These are phyloP conservation scores for Naganishia antarctica DNA, from an alignment of 768 basidiomycete genomes.

Conservation along the genomic window DNA sequence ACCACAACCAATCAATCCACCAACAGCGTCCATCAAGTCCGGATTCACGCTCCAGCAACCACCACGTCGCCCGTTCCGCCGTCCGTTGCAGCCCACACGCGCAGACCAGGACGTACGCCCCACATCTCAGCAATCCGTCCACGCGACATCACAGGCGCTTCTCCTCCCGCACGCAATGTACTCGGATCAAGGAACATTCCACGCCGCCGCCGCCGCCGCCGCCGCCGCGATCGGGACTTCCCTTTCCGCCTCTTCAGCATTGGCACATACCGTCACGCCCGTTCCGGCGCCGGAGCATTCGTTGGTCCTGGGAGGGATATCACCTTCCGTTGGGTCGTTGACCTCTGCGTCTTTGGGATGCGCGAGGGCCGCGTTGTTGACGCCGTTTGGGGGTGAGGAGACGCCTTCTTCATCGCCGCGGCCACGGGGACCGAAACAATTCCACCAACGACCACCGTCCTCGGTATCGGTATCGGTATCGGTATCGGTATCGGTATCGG, in stretches of 20 bases:
- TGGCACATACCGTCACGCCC: too few relatives aligned
- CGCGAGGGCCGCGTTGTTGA: background rate
- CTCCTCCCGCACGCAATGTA: background rate
- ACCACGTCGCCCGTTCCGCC: background rate
- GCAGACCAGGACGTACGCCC: background rate
- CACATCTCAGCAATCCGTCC: background rate
- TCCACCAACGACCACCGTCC: too few relatives aligned
- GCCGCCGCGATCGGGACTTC: background rate
- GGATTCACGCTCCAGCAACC: conserved; percentile 7
- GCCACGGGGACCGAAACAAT: too few relatives aligned
- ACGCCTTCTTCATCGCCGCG: too few relatives aligned
- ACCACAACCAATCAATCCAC: background rate
- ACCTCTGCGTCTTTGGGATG: background rate
- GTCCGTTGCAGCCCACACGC: background rate
- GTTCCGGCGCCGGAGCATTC: background rate
- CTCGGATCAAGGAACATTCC: background rate
- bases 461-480: too few relatives aligned
- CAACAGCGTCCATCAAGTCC: background rate
- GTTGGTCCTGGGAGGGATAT: background rate
- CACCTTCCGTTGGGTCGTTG: background rate
- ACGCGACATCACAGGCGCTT: background rate
- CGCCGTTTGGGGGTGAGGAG: too few relatives aligned
- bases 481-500: too few relatives aligned
- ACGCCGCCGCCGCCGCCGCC: background rate
- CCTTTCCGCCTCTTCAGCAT: background rate